These are phyloP conservation scores for Casuarina equisetifolia DNA, from an alignment of 306 rosid genomes.

Conservation along the genomic window DNA sequence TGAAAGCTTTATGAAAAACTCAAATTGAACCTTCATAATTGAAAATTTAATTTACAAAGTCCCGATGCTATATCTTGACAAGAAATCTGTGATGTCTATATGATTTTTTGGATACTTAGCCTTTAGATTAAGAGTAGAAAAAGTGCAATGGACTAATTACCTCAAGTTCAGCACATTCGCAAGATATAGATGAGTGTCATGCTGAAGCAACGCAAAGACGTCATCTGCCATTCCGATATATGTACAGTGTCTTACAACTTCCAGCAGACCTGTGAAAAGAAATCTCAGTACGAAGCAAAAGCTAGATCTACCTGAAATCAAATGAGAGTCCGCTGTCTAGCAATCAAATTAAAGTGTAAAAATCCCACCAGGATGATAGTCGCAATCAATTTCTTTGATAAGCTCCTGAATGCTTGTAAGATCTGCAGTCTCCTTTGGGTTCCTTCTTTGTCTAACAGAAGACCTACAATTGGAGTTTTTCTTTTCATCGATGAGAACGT, in stretches of 20 bases:
- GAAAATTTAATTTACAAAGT: neutral
- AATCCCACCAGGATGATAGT: conserved; percentile 64
- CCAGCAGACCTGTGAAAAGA: conserved; percentile 65
- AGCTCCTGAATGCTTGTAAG: conserved; percentile 80
- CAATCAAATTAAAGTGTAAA: conserved; percentile 8
- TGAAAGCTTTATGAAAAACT: neutral
- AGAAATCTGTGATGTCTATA: neutral
- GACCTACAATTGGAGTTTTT: conserved; percentile 49
- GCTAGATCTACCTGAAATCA: conserved; percentile 19
- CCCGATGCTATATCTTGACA: neutral
- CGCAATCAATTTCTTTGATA: conserved; percentile 59
- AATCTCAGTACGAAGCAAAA: conserved; percentile 18
- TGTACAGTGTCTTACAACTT: conserved; percentile 73
- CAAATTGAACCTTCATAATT: neutral
- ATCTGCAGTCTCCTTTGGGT: conserved; percentile 69
- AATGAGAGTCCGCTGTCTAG: conserved; percentile 8
- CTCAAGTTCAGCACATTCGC: conserved; percentile 85
- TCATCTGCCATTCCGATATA: conserved; percentile 98
- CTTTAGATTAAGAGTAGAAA: neutral
- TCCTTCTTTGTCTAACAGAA: conserved; percentile 86
- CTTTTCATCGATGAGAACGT: neutral
- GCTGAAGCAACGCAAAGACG: conserved; percentile 81
- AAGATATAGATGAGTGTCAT: conserved; percentile 88
- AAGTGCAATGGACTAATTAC: conserved; percentile 40
- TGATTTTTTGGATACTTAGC: neutral